phyloP scores from a whole-genome alignment of 2,329 filamentous ascomycete species.

The Orbilia brochopaga region DNA sequence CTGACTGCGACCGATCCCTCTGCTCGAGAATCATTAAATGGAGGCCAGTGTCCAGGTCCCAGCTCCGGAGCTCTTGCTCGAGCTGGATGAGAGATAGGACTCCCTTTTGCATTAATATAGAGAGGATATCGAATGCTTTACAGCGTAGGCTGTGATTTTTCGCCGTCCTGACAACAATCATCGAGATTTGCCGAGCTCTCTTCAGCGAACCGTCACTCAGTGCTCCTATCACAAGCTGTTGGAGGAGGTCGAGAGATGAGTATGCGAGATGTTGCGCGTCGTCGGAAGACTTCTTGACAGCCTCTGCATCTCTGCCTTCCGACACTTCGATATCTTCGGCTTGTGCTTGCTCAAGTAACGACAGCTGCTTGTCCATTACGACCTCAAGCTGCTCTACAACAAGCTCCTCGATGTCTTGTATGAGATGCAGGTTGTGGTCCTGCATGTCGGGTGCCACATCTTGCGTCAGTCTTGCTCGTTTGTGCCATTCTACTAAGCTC shows the following conservation, averaged over 20 bases:
- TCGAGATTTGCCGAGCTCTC: slow-evolving; percentile 45
- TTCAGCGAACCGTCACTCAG: slow-evolving; percentile 42
- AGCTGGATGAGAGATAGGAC: slow-evolving; percentile 44
- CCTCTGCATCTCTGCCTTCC: slow-evolving; percentile 36
- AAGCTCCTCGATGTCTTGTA: slow-evolving; percentile 49
- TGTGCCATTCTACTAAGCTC: slow-evolving; percentile 50
- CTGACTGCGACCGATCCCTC: slow-evolving; percentile 41
- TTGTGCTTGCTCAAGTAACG: slow-evolving; percentile 38
- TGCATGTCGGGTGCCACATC: slow-evolving; percentile 43
- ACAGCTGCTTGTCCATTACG: slow-evolving; percentile 43
- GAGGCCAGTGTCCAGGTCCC: slow-evolving; percentile 47
- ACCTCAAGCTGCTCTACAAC: slow-evolving; percentile 48
- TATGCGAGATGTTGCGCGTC: slow-evolving; percentile 49
- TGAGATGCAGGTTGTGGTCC: slow-evolving; percentile 36
- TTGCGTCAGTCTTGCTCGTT: slow-evolving; percentile 38
- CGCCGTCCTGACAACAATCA: slow-evolving; percentile 49
- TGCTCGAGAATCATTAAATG: slow-evolving; percentile 51
- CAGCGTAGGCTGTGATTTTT: slow-evolving; percentile 44
- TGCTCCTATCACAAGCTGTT: slow-evolving; percentile 46
- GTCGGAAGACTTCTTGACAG: slow-evolving; percentile 40
- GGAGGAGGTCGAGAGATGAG: slow-evolving; percentile 49
- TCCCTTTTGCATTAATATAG: slow-evolving; percentile 48
- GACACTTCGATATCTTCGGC: slow-evolving; percentile 54
- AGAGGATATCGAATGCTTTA: slow-evolving; percentile 50
- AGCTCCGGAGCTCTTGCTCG: slow-evolving; percentile 37